Evolutionary conservation across 2,329 filamentous ascomycete species (phyloP).

Genomic region (Penicillium sp.): DNA sequence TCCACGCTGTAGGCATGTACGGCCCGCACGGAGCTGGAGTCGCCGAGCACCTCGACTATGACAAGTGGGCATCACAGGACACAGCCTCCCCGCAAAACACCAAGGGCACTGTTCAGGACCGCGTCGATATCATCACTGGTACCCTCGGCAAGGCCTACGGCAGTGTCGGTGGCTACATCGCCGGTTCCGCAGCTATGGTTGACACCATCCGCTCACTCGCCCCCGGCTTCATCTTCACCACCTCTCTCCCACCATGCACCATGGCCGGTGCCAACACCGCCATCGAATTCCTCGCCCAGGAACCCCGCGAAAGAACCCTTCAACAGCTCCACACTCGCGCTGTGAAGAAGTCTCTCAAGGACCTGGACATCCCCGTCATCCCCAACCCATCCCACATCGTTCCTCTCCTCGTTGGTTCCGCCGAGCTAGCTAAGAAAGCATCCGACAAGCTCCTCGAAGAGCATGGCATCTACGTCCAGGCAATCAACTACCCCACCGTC

Average conservation of each 20-base stretch:
- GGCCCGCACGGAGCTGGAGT: constrained; percentile 93
- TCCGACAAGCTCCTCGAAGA: constrained; percentile 89
- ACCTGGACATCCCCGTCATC: constrained; percentile 88
- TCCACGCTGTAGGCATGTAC: constrained; percentile 99
- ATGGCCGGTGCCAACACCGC: constrained; percentile 93
- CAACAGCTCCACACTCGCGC: constrained; percentile 96
- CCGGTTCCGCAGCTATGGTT: constrained; percentile 80
- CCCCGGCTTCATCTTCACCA: constrained; percentile 98
- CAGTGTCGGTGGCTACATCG: constrained; percentile 97
- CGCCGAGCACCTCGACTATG: constrained; percentile 94
- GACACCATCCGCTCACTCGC: constrained; percentile 93
- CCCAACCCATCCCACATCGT: constrained; percentile 97
- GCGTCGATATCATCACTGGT: constrained; percentile 95
- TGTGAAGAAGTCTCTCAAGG: constrained; percentile 80
- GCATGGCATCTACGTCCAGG: constrained; percentile 94
- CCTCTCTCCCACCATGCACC: constrained; percentile 88
- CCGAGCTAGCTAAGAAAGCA: constrained; percentile 86
- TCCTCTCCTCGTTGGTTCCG: constrained; percentile 89
- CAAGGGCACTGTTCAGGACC: constrained; percentile 86
- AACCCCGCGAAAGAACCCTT: constrained; percentile 82
- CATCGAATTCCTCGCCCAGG: constrained; percentile 88
- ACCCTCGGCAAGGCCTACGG: constrained; percentile 98
- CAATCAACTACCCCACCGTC: constrained; percentile 98
- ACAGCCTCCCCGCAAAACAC: constrained; percentile 50
- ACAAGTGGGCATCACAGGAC: constrained; percentile 74